These are phyloP conservation scores for Debaryomyces sp. DNA, from an alignment of 1,139 yeast species.

Conservation along the genomic window DNA sequence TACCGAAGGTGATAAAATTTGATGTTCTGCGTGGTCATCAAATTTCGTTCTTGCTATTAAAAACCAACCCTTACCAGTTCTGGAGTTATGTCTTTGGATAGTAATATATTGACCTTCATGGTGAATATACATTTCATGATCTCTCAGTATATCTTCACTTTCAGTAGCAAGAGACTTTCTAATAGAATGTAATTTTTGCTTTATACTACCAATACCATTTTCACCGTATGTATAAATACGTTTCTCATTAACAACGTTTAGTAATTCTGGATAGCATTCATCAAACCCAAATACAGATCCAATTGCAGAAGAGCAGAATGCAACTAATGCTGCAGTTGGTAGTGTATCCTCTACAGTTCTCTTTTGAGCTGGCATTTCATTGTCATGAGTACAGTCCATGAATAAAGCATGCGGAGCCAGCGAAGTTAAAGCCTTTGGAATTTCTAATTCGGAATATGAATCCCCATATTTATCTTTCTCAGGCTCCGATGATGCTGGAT, in stretches of 20 bases:
- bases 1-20: slow-evolving; percentile 59
- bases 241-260: slow-evolving; percentile 80
- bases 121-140: slow-evolving; percentile 92
- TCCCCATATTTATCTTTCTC: slow-evolving; percentile 30
- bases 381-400: slow-evolving; percentile 98
- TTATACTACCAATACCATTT: slow-evolving; percentile 76
- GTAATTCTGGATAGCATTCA: slow-evolving; percentile 80
- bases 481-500: slow-evolving; percentile 56
- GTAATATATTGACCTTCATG: slow-evolving; percentile 93
- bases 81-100: slow-evolving; percentile 81
- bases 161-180: slow-evolving; percentile 65
- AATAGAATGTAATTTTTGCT: slow-evolving; percentile 58
- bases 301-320: slow-evolving; percentile 90
- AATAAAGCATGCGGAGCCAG: slow-evolving; percentile 88
- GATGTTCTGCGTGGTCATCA: slow-evolving; percentile 42
- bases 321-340: slow-evolving; percentile 92
- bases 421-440: slow-evolving; percentile 64
- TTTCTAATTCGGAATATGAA: slow-evolving; percentile 56
- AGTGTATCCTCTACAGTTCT: slow-evolving; percentile 93
- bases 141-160: slow-evolving; percentile 63
- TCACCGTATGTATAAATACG: slow-evolving; percentile 60
- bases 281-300: slow-evolving; percentile 96
- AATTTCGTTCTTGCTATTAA: slow-evolving; percentile 88
- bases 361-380: slow-evolving; percentile 84
- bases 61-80: slow-evolving; percentile 87